Percentiles rank a stretch among this genome's conserved stretches.
These are phyloP conservation scores for Saccharomyces hybrid DNA, from an alignment of 1,139 yeast genomes.

Conservation along the genomic window DNA sequence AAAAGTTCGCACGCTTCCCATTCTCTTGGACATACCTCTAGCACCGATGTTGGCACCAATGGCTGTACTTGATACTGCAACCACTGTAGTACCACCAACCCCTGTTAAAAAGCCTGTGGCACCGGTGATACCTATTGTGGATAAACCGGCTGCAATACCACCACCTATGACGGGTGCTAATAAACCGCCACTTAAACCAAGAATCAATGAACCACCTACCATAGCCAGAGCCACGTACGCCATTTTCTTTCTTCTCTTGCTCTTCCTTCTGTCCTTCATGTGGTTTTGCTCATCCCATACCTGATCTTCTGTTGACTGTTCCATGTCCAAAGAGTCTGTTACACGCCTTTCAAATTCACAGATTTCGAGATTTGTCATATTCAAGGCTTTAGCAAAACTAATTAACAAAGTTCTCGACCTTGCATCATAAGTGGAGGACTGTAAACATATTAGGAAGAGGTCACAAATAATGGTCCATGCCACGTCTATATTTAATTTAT, in stretches of 20 bases:
- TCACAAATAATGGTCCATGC: conserved; percentile 95
- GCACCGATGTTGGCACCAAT: conserved; percentile 88
- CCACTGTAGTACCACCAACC: conserved; percentile 92
- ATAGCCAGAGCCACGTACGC: conserved; percentile 93
- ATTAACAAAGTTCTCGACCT: conserved; percentile 74
- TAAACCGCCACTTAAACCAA: conserved; percentile 91
- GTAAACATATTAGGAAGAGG: conserved; percentile 65
- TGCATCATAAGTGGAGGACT: conserved; percentile 85
- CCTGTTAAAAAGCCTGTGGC: conserved; percentile 91
- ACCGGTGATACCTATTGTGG: conserved; percentile 91
- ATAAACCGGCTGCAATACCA: conserved; percentile 93
- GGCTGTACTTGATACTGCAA: conserved; percentile 85
- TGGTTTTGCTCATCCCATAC: conserved; percentile 68
- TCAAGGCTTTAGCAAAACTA: conserved; percentile 55
- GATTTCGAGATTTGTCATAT: conserved; percentile 56
- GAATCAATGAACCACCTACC: conserved; percentile 90
- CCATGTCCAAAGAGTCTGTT: conserved; percentile 83
- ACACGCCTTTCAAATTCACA: conserved; percentile 85
- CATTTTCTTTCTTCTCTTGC: conserved; percentile 57
- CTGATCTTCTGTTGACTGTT: conserved; percentile 63
- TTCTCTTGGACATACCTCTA: conserved; percentile 75
- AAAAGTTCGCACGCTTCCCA: conserved; percentile 89
- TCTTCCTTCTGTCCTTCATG: conserved; percentile 60
- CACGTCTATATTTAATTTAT: conserved; percentile 57
- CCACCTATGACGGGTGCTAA: conserved; percentile 98